Conservation (phyloP, 495 filamentous ascomycete species). For the Aspergillus bertholletiae region DNA sequence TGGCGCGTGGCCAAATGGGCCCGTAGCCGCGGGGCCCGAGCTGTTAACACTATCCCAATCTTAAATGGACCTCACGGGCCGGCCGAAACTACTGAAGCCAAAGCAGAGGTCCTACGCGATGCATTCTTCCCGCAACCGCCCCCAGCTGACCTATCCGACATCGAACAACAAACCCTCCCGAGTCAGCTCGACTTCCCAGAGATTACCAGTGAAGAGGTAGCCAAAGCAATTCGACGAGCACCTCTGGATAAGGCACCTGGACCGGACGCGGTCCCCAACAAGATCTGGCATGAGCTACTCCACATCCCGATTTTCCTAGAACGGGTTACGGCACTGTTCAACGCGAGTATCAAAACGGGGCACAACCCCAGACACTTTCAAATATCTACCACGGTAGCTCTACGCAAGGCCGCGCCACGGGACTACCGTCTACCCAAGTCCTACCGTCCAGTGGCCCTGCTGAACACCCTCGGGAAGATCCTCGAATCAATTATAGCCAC, state of each 20-base stretch:
- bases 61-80: not conserved
- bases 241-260: constrained; percentile 26
- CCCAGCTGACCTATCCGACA: constrained; percentile 19
- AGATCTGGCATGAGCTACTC: constrained; percentile 10
- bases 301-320: constrained; percentile 1
- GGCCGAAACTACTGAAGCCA: constrained; percentile 8
- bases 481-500: constrained; percentile 22
- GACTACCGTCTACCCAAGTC: constrained; percentile 25
- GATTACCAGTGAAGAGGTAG: constrained; percentile 17
- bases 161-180: constrained; percentile 14
- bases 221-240: constrained; percentile 11
- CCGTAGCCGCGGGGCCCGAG: not conserved
- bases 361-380: constrained; percentile 25
- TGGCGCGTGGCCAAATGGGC: constrained; percentile 15
- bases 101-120: constrained; percentile 12
- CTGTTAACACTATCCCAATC: constrained; percentile 3
- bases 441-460: constrained; percentile 30
- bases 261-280: constrained; percentile 19
- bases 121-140: constrained; percentile 25
- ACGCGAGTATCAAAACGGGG: constrained; percentile 15
- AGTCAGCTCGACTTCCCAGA: constrained; percentile 12
- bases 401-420: constrained; percentile 24
- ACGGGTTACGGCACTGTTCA: constrained; percentile 17
- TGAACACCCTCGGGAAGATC: constrained; percentile 30
- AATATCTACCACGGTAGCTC: constrained; percentile 22